Conservation (phyloP, 768 basidiomycete species). For the Suillus ampliporus region DNA sequence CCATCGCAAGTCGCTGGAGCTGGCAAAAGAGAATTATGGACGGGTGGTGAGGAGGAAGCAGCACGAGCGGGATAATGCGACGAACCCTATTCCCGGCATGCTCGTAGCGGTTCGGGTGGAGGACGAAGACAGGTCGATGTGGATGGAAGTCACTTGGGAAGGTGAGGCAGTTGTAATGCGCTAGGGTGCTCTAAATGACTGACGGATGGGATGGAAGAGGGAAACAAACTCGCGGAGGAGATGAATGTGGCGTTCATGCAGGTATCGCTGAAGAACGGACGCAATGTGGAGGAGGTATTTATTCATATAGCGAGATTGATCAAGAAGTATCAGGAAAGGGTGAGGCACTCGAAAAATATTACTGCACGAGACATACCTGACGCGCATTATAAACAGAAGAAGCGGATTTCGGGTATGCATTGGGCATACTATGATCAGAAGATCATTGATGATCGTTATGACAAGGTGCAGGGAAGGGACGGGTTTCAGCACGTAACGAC, state of each 20-base stretch:
- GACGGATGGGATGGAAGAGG: background rate
- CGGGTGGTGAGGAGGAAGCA: background rate
- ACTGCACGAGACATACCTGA: background rate
- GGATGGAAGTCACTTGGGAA: conserved; percentile 9
- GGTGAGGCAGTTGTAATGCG: background rate
- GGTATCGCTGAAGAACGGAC: conserved; percentile 9
- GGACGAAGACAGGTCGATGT: background rate
- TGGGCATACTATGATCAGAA: conserved; percentile 6
- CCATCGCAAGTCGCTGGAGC: conserved; percentile 5
- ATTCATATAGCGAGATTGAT: conserved; percentile 5
- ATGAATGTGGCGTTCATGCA: conserved; percentile 3
- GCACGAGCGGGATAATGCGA: conserved; percentile 6
- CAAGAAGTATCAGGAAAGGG: conserved; percentile 7
- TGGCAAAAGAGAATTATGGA: conserved; percentile 4
- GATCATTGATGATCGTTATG: conserved; percentile 3
- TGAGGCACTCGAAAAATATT: background rate
- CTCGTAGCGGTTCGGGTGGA: conserved; percentile 1
- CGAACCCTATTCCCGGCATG: conserved; percentile 6
- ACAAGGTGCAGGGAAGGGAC: background rate
- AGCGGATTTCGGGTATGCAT: conserved; percentile 4
- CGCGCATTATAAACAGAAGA: background rate
- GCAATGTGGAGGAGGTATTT: conserved; percentile 2
- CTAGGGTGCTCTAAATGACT: background rate
- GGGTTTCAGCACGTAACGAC: background rate
- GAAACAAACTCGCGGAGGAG: background rate